Evolutionary conservation across 1,139 yeast species (phyloP).

Genomic region (Pichia norvegensis): DNA sequence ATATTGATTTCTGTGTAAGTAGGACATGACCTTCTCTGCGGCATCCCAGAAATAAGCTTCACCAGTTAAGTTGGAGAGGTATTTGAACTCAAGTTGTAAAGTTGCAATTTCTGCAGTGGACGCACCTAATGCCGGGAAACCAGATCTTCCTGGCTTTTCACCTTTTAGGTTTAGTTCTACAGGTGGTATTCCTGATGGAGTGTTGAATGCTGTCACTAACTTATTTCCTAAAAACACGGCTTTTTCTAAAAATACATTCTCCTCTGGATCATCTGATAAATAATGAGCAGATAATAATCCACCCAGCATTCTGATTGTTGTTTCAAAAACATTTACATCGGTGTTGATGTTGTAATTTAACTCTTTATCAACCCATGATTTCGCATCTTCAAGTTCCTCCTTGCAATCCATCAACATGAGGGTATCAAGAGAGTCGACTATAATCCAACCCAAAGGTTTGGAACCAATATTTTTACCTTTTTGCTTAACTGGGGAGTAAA

Average conservation of each 20-base stretch:
- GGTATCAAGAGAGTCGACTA: slow-evolving; percentile 85
- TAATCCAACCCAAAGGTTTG: slow-evolving; percentile 88
- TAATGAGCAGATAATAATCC: slow-evolving; percentile 81
- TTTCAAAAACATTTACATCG: slow-evolving; percentile 80
- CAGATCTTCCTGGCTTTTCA: slow-evolving; percentile 53
- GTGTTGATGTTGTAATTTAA: slow-evolving; percentile 58
- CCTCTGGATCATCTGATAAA: slow-evolving; percentile 41
- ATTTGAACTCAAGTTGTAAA: slow-evolving; percentile 81
- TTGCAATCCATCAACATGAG: slow-evolving; percentile 71
- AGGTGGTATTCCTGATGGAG: slow-evolving; percentile 64
- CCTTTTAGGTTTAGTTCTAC: slow-evolving; percentile 67
- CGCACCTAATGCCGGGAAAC: slow-evolving; percentile 62
- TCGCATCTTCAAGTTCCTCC: slow-evolving; percentile 57
- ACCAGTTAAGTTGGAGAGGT: slow-evolving; percentile 72
- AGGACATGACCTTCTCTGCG: slow-evolving; percentile 65
- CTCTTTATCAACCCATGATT: slow-evolving; percentile 63
- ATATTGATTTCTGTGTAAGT: slow-evolving; percentile 39
- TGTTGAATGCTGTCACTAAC: slow-evolving; percentile 56
- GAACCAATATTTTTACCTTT: slow-evolving; percentile 74
- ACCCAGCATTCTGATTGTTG: slow-evolving; percentile 90
- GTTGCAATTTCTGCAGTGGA: slow-evolving; percentile 91
- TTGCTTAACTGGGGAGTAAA: slow-evolving; percentile 53
- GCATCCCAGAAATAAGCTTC: slow-evolving; percentile 70
- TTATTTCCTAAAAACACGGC: slow-evolving; percentile 58
- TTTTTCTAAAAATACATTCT: slow-evolving; percentile 64